phyloP scores from a whole-genome alignment of 2,329 filamentous ascomycete species.

The Rhexocercosporidium sp. region DNA sequence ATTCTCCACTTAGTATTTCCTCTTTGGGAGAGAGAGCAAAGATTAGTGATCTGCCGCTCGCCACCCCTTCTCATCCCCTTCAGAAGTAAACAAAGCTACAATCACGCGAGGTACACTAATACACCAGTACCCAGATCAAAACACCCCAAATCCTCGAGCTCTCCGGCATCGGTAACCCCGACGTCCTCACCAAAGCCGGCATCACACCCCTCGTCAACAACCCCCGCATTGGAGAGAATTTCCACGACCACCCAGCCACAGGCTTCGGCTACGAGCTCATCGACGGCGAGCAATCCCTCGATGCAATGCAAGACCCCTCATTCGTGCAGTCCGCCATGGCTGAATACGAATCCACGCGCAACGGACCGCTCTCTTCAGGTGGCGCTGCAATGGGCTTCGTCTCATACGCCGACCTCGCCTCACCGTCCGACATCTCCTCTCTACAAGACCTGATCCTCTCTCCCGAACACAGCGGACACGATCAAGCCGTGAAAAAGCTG shows the following conservation, averaged over 20 bases:
- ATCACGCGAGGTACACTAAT: not conserved
- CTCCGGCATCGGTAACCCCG: constrained; percentile 40
- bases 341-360: constrained; percentile 13
- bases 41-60: not conserved
- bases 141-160: constrained; percentile 44
- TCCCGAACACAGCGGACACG: constrained; percentile 8
- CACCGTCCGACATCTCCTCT: not conserved
- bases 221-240: constrained; percentile 30
- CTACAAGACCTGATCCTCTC: not conserved
- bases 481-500: constrained; percentile 9
- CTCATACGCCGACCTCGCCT: constrained; percentile 18
- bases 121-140: constrained; percentile 3
- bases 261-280: constrained; percentile 13
- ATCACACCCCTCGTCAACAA: constrained; percentile 26
- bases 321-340: not conserved
- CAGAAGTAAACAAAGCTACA: no score
- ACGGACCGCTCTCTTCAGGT: constrained; percentile 7
- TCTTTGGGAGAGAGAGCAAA: no score
- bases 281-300: constrained; percentile 11
- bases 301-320: constrained; percentile 7
- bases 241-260: constrained; percentile 22
- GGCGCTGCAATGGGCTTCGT: constrained; percentile 20
- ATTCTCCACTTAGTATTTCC: no score
- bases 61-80: not conserved
- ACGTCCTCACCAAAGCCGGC: constrained; percentile 24